Conservation (phyloP, 2,329 filamentous ascomycete genomes). For the Colletotrichum sp. region DNA sequence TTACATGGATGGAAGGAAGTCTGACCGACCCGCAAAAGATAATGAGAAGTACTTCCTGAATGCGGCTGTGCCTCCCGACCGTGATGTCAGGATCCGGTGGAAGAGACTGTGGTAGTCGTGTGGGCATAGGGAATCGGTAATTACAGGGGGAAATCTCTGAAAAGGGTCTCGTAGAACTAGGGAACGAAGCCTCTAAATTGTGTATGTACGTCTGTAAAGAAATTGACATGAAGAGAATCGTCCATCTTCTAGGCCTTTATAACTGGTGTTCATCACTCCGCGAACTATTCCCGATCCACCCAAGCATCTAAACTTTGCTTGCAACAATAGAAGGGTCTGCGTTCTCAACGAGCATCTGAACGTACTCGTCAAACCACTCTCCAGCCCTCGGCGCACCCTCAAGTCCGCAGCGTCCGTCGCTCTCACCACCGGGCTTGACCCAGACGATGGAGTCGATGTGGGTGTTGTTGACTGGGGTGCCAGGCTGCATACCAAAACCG, state of each 20-base stretch:
- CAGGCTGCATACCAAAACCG: slow-evolving; percentile 42
- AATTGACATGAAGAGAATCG: neutral
- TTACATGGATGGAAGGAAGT: neutral
- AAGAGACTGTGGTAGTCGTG: neutral
- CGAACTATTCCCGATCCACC: neutral
- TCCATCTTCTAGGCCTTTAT: neutral
- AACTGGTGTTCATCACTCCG: neutral
- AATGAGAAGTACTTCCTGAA: slow-evolving; percentile 10
- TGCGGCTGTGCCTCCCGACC: slow-evolving; percentile 18
- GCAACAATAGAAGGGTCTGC: slow-evolving; percentile 29
- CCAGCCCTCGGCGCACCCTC: slow-evolving; percentile 42
- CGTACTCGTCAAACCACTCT: slow-evolving; percentile 47
- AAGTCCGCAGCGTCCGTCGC: slow-evolving; percentile 44
- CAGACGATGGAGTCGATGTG: slow-evolving; percentile 48
- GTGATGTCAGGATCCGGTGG: slow-evolving; percentile 12
- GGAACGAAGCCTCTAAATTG: neutral
- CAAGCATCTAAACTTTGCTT: neutral
- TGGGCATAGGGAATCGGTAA: neutral
- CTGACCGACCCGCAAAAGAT: slow-evolving; percentile 4
- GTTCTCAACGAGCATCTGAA: slow-evolving; percentile 44
- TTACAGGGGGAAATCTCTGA: neutral
- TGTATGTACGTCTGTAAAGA: neutral
- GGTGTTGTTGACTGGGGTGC: slow-evolving; percentile 38
- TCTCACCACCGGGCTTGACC: slow-evolving; percentile 51
- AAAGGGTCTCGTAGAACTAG: neutral